phyloP scores from a whole-genome alignment of 1,284 basidiomycete genomes.

The Pholiota adiposa region DNA sequence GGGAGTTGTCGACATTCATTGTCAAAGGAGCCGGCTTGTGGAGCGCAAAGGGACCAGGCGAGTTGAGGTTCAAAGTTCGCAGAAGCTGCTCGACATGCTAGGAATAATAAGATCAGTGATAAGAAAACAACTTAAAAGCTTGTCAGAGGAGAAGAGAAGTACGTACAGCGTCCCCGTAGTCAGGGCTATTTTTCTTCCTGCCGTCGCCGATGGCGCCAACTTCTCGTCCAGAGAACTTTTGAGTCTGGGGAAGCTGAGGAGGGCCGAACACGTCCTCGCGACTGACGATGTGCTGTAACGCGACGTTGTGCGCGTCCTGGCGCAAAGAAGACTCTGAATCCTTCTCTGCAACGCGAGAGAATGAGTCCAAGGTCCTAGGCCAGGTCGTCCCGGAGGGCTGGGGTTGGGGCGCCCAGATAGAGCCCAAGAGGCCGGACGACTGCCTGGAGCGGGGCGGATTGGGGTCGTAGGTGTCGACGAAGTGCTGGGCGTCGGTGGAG shows the following conservation, averaged over 20 bases:
- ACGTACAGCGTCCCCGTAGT: conserved; percentile 57
- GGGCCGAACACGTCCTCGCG: conserved; percentile 68
- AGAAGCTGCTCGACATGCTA: conserved; percentile 80
- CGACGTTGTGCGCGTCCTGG: conserved; percentile 25
- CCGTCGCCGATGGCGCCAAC: conserved; percentile 79
- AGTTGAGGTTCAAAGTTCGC: conserved; percentile 74
- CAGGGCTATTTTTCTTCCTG: conserved; percentile 62
- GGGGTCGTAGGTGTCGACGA: conserved; percentile 34
- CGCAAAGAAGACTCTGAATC: conserved; percentile 27
- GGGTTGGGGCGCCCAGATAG: conserved; percentile 80
- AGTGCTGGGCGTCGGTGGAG: conserved; percentile 35
- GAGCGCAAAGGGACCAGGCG: conserved; percentile 55
- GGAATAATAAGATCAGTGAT: conserved; percentile 18
- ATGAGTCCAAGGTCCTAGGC: conserved; percentile 65
- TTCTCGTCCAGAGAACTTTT: conserved; percentile 39
- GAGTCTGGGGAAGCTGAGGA: conserved; percentile 28
- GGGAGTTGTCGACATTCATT: conserved; percentile 45
- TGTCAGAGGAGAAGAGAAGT: conserved; percentile 23
- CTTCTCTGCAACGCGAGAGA: conserved; percentile 52
- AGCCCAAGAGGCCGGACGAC: conserved; percentile 44
- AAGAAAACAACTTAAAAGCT: conserved; percentile 18
- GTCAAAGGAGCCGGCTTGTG: conserved; percentile 48
- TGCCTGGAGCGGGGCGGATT: conserved; percentile 36
- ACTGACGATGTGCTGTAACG: conserved; percentile 37
- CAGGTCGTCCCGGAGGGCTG: conserved; percentile 66